A percentile compares a stretch with the other conserved stretches of the same genome.
Conservation (phyloP, 139 green algal species). For the Tetraselmis chui region DNA sequence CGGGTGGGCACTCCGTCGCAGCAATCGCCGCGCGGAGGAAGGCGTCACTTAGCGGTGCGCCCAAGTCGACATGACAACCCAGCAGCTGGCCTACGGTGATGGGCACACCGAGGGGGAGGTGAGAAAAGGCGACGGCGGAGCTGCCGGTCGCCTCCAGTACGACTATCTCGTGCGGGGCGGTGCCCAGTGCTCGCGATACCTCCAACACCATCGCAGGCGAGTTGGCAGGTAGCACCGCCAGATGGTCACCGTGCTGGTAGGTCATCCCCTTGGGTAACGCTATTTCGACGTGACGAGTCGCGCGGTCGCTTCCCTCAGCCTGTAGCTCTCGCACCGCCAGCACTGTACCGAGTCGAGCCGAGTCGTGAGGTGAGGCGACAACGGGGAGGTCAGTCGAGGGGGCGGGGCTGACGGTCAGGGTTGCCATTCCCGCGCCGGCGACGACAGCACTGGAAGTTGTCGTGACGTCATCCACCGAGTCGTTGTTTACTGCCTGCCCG, state of each 20-base stretch:
- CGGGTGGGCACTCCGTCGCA: background rate
- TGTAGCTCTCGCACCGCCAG: constrained; percentile 4
- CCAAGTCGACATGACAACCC: constrained; percentile 14
- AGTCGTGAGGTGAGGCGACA: background rate
- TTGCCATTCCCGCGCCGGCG: background rate
- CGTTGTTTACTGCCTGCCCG: background rate
- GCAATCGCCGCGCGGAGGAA: background rate
- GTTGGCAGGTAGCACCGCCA: constrained; percentile 20
- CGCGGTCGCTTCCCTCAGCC: constrained; percentile 1
- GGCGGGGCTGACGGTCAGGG: background rate
- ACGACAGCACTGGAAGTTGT: too few species aligned
- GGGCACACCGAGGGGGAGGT: background rate
- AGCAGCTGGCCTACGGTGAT: background rate
- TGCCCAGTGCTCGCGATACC: constrained; percentile 7
- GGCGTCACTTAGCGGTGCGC: background rate
- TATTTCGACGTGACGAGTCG: constrained; percentile 15
- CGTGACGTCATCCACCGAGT: background rate
- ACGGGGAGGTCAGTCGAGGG: too few species aligned
- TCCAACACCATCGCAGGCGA: background rate
- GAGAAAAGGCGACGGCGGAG: background rate
- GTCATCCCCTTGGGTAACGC: constrained; percentile 9
- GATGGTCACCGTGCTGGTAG: constrained; percentile 18
- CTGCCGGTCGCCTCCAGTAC: background rate
- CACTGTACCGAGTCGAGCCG: background rate
- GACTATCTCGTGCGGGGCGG: background rate